A percentile compares a stretch with the other conserved stretches of the same genome.
phyloP scores from a whole-genome alignment of 139 green algal genomes.

The Chlamydomonas sp. region DNA sequence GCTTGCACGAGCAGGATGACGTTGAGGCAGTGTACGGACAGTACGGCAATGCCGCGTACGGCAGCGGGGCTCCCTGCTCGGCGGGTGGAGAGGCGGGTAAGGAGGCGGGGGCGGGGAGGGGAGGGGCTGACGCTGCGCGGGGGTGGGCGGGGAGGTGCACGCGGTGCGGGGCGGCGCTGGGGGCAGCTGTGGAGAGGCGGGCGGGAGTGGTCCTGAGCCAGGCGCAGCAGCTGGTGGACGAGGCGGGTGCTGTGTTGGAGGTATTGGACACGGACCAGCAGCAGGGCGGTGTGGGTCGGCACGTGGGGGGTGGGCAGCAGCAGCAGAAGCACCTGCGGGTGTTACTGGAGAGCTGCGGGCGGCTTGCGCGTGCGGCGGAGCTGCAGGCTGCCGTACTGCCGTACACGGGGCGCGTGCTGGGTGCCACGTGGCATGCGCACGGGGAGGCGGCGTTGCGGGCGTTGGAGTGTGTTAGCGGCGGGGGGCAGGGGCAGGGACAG shows the following conservation, averaged over 20 bases:
- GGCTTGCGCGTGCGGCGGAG: background rate
- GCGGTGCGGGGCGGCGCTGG: background rate
- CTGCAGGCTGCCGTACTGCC: slow-evolving; percentile 2
- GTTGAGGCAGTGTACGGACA: background rate
- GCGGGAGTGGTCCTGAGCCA: slow-evolving; percentile 7
- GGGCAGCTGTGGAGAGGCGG: background rate
- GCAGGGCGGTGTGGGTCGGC: background rate
- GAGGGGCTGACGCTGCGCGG: too few species aligned
- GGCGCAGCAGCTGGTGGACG: background rate
- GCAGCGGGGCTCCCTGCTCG: background rate
- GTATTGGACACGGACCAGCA: too few species aligned
- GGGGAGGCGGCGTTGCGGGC: background rate
- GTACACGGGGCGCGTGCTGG: slow-evolving; percentile 7
- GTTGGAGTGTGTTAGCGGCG: background rate
- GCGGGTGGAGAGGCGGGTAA: background rate
- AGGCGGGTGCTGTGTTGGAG: background rate
- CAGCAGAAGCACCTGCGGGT: background rate
- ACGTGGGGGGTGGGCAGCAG: background rate
- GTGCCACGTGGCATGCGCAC: background rate
- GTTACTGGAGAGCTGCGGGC: background rate
- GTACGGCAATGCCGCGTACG: background rate
- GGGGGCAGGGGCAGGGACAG: background rate
- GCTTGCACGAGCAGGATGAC: too few species aligned
- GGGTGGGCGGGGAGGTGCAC: background rate
- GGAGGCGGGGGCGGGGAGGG: background rate